Base-by-base conservation (phyloP, 2,329 filamentous ascomycete genomes). In the Cylindrodendrum hubeiense region DNA sequence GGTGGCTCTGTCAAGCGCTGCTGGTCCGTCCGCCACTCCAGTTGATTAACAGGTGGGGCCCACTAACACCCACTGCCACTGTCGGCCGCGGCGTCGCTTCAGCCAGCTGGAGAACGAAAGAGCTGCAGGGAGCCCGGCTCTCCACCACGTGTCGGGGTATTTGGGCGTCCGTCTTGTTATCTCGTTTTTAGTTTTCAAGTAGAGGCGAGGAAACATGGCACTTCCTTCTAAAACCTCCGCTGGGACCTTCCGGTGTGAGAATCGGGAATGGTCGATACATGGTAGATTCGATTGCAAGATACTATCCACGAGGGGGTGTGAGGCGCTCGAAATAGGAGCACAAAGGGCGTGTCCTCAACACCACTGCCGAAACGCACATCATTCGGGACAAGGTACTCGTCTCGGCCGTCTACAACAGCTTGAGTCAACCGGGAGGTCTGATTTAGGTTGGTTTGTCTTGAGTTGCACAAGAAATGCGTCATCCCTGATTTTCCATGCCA, bases 101-200 rank as follows among this genome's bases (percentile, higher is more conserved):
- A 21, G 66, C 64, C 63, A 55, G 50, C 49, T 49, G 19, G 21
- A 49, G 46, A 50, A n/a, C 52, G 57, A 49, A 52, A 67, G 60
- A 41, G 56, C 64, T 55, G 64, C 65, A 59, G 63, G 63, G 67
- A 73, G 60, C 39, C 56, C 60, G 66, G 65, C 59, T 55, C 66
- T 56, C 60, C 66, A 69, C 65, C 53, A 66, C 61, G 65, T 62
- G 46, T 58, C 37, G 57, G 41, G 33, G 43, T 51, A 37, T 28
- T 26, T 50, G 47, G 54, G 37, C 37, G 21, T 44, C 28, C 33
- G 43, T 52, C 24, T 50, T 54, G 60, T 59, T 54, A 49, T 59
- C 37, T 55, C 33, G 51, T 26, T 52, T 39, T 33, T 19, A 54
- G 51, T 26, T 52, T 39, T 33, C 15, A 54, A 59, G 22, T n/a